Evolutionary conservation across 371 early-diverging fungal genomes (phyloP), one percentile per base, ranked within the genome.

Genomic region (Choanephora cucurbitarum): DNA sequence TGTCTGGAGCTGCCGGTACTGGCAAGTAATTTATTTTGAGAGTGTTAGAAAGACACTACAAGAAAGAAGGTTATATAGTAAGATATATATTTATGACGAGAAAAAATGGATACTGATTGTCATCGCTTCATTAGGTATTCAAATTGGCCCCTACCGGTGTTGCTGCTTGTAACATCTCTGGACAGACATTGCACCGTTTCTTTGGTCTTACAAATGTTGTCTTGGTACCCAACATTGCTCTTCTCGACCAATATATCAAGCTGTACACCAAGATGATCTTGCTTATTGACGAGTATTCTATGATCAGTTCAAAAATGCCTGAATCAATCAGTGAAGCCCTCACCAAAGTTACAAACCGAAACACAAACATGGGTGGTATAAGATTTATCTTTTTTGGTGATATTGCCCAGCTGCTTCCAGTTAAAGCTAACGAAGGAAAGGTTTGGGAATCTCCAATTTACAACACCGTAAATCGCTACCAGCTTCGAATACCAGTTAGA

Each of bases 321-420:
- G 9, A 44, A 10, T 19, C 15, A 8, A 33, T 53, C 1, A 17
- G 34, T 13, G 19, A 32, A 34, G 45, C 53, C 5, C 17, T 53
- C 10, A 7, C 13, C 0, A 19, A 44, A 44, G 13, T 5, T 9
- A 44, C 34, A 14, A 6, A 34, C 2, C 31, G 37, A 13, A 3
- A 5, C 8, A 0, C 19, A 4, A 5, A 22, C 19, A 21, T 53
- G 18, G 53, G 53, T 22, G 32, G 37, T 0, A 14, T 34, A 1
- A 18, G 2, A 4, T 34, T 23, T 31, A 32, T 53, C 4, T 53
- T 53, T 14, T 53, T 37, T 37, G 53, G 53, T 15, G 53, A 53
- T 31, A 21, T 43, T 15, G 53, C 34, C 0, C 53, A 53, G n/a
- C 33, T 53, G 3, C 19, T 42, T 7, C 53, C 45, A 11, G 34